Base-by-base conservation (phyloP, 805 yeast genomes). In the Tetrapisispora pingtungensis region DNA sequence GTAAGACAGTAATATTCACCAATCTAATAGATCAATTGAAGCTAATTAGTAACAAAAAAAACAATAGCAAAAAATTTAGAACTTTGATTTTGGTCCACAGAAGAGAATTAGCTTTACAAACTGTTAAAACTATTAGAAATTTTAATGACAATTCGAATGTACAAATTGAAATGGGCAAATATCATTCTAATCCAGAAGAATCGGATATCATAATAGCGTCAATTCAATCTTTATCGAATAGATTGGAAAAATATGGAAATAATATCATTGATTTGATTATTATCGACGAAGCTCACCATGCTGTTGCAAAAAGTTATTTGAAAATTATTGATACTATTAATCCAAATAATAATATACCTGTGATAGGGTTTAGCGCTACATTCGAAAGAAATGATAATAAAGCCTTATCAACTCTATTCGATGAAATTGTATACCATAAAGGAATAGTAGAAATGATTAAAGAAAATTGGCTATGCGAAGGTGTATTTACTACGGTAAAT, bases 211-310 rank as follows among this genome's bases (percentile, higher is more conserved):
- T 84, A 1, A 77, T 89, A 7, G 95, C 86, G 0, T 83, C 95
- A 0, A 84, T 86, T 0, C 87, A 80, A 19, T 74, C 93, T 0
- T 57, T 88, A 41, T 57, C 65, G 6, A 63, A 78, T 17, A 58
- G 70, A 14, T 62, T 85, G 17, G 62, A 64, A 1, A 62, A 67
- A 39, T 83, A 80, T 54, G 61, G 75, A 44, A 81, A 89, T 0
- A 40, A 44, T 2, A 74, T 75, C n/a, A 49, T 62, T 12, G 82
- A 85, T 56, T 69, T 88, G 28, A 74, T 90, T 15, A 78, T 89
- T 18, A 69, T 89, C 2, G 97, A 89, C 63, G 97, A 89, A 59
- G 94, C 96, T 34, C 97, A 89, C 57, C 97, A 89, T 62, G 81
- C 95, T 0, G 83, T 84, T 1, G 87, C 96, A 0, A 57, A 61